These are phyloP conservation scores for Esteya vermicola DNA, from an alignment of 2,329 filamentous ascomycete species.

Conservation along the genomic window DNA sequence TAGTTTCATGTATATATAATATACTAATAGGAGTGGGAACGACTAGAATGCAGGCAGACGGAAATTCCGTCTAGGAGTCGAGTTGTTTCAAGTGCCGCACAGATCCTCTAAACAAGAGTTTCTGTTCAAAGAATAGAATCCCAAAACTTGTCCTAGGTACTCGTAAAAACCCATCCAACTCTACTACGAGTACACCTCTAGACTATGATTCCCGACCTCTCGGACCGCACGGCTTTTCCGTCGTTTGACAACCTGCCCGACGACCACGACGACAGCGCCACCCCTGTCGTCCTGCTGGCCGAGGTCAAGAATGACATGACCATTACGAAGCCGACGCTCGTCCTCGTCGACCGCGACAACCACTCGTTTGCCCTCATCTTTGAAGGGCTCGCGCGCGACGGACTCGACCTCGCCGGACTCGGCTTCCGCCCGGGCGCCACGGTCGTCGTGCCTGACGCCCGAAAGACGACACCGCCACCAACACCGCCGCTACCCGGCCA, in stretches of 20 bases:
- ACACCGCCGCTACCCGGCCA: too few species aligned
- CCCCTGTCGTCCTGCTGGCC: conserved; percentile 24
- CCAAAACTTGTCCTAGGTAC: too few species aligned
- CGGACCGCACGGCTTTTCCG: conserved; percentile 19
- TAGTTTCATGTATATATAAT: too few species aligned
- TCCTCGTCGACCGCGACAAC: conserved; percentile 24
- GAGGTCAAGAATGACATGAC: conserved; percentile 32
- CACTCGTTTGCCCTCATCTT: conserved; percentile 31
- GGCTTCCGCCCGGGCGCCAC: conserved; percentile 24
- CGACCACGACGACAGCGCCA: conserved; percentile 1
- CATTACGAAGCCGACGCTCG: conserved; percentile 33
- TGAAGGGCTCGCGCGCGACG: conserved; percentile 22
- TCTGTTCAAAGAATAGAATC: background rate
- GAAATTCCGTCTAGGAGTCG: too few species aligned
- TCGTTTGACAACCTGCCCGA: conserved; percentile 18
- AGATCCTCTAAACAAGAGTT: background rate
- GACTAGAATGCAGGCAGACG: too few species aligned
- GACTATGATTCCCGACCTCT: conserved; percentile 17
- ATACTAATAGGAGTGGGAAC: too few species aligned
- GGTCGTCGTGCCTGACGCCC: conserved; percentile 21
- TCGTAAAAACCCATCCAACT: too few species aligned
- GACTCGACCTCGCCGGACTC: conserved; percentile 16
- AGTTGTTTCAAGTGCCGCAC: background rate
- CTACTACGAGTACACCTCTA: too few species aligned
- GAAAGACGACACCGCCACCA: conserved; percentile 16